A percentile compares a stretch with the other conserved stretches of the same genome.
Evolutionary conservation across 2,329 filamentous ascomycete genomes (phyloP).

Genomic region (Penicillium sp.): DNA sequence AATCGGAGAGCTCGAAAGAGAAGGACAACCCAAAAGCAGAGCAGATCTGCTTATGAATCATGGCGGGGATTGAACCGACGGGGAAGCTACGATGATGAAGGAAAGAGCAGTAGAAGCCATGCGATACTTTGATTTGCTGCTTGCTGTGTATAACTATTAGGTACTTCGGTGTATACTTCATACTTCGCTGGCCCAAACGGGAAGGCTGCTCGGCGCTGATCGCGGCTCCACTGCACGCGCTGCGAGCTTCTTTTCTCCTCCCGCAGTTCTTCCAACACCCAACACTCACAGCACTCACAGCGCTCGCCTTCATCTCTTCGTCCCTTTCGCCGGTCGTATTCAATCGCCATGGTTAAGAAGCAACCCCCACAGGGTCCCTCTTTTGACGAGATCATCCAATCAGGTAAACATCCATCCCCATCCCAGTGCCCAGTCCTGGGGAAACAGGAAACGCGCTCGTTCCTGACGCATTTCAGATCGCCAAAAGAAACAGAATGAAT

Average conservation of each 20-base stretch:
- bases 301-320: neutral
- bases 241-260: slow-evolving; percentile 18
- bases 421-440: slow-evolving; percentile 3
- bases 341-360: slow-evolving; percentile 41
- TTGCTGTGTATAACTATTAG: too few relatives aligned
- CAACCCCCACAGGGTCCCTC: slow-evolving; percentile 37
- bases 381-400: slow-evolving; percentile 58
- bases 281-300: neutral
- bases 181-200: too few relatives aligned
- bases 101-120: too few relatives aligned
- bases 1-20: too few relatives aligned
- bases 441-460: slow-evolving; percentile 9
- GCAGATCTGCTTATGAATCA: too few relatives aligned
- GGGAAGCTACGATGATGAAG: too few relatives aligned
- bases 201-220: slow-evolving; percentile 7
- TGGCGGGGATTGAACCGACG: too few relatives aligned
- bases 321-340: neutral
- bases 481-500: slow-evolving; percentile 59
- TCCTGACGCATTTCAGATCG: slow-evolving; percentile 46
- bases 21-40: too few relatives aligned
- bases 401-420: slow-evolving; percentile 42
- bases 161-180: too few relatives aligned
- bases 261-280: neutral
- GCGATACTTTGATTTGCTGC: too few relatives aligned
- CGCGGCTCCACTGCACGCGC: slow-evolving; percentile 8